Evolutionary conservation across 2,329 filamentous ascomycete genomes (phyloP), one percentile per base, ranked within the genome.

Genomic region (Colletotrichum sojae): DNA sequence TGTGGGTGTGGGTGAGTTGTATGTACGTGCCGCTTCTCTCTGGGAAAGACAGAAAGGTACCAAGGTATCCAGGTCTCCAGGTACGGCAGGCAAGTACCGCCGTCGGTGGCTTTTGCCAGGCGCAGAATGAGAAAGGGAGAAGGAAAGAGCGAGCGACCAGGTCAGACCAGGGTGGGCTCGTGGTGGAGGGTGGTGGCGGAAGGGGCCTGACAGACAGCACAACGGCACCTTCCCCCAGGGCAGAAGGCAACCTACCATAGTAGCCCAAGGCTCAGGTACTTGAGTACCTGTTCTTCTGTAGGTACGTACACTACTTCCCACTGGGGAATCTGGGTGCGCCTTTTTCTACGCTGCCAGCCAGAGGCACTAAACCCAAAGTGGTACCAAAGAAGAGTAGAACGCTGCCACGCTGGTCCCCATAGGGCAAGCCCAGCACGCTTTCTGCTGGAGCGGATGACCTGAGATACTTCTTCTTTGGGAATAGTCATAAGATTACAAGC

Each of bases 361-460:
- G 18, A 15, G 16, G 46, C 43, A 31, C 60, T 61, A 64, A 55
- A 22, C 64, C 52, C n/a, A 56, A 67, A 57, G 31, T 20, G 60
- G 40, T 22, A 58, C 15, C 15, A 52, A 13, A 20, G 18, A 3
- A 20, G 46, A 22, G 46, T 2, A 22, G 20, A 18, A 13, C 46
- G 46, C 46, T 10, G 6, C n/a, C 13, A 22, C 45, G 61, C 65
- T 65, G 55, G 49, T 49, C 66, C 18, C 43, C 54, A 66, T 56
- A 22, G 15, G 61, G 51, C 48, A 66, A 66, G 25, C 43, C 61
- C 62, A 61, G 40, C 18, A 49, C 55, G 49, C 52, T 31, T 54
- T 68, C 49, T 60, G 49, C 36, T 25, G 10, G 31, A 8, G 39
- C 63, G 63, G 51, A 36, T 69, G 67, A 69, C 63, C 67, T 25